Conservation (phyloP, 768 basidiomycete genomes). For the Amanita brunnescens region DNA sequence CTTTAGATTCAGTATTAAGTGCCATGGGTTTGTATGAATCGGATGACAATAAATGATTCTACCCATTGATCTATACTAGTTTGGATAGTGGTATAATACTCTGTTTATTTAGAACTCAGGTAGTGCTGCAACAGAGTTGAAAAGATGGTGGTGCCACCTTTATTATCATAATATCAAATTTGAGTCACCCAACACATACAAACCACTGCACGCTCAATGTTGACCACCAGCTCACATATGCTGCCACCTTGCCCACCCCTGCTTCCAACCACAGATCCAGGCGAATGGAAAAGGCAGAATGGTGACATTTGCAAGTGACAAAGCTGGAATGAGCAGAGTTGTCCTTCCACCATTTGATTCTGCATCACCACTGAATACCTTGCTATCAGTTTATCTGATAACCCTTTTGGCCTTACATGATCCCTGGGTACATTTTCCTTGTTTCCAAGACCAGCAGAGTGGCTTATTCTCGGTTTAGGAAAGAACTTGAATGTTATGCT, state of each 20-base stretch:
- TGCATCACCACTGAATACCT: slow-evolving; percentile 43
- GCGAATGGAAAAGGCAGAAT: neutral
- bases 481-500: slow-evolving; percentile 7
- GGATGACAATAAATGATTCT: neutral
- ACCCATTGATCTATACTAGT: too few relatives aligned
- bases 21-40: neutral
- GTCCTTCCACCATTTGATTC: neutral
- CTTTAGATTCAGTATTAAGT: neutral
- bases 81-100: too few relatives aligned
- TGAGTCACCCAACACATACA: too few relatives aligned
- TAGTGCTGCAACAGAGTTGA: too few relatives aligned
- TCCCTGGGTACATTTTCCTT: slow-evolving; percentile 43
- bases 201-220: too few relatives aligned
- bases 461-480: neutral
- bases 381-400: slow-evolving; percentile 45
- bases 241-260: too few relatives aligned
- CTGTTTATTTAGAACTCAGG: too few relatives aligned
- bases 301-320: neutral
- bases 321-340: neutral
- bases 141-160: too few relatives aligned
- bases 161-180: too few relatives aligned
- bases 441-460: neutral
- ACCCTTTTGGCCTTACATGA: slow-evolving; percentile 64
- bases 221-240: too few relatives aligned
- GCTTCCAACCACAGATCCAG: too few relatives aligned